A percentile compares a stretch with the other conserved stretches of the same genome.
Conservation (phyloP, 371 early-diverging fungal genomes). For the Neoconidiobolus thromboides region DNA sequence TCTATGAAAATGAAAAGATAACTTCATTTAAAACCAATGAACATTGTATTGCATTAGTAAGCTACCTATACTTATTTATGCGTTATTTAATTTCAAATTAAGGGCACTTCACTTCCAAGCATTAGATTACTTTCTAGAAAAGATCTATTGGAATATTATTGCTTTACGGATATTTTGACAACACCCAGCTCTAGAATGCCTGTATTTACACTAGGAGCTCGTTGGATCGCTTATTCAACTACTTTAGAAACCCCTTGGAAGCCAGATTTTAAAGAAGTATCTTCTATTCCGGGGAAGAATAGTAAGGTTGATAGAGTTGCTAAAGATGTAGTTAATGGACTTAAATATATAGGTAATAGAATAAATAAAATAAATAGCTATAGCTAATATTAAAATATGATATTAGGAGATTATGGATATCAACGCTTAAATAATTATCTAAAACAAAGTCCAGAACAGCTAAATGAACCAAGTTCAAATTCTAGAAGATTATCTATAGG, state of each 20-base stretch:
- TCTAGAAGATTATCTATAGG: not conserved
- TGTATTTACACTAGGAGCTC: constrained; percentile 34
- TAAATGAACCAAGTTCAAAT: not conserved
- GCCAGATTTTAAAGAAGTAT: constrained; percentile 7
- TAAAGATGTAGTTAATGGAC: constrained; percentile 49
- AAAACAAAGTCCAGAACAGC: not conserved
- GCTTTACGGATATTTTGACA: constrained; percentile 25
- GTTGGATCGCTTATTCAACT: constrained; percentile 42
- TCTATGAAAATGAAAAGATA: not conserved
- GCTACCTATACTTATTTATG: not conserved
- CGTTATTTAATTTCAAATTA: not conserved
- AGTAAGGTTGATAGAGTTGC: constrained; percentile 21
- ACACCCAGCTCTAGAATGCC: constrained; percentile 17
- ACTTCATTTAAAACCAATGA: not conserved
- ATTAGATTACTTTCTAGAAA: constrained; percentile 21
- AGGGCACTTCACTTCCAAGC: constrained; percentile 16
- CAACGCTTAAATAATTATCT: constrained; percentile 2
- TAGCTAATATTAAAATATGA: not conserved
- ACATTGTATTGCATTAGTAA: constrained; percentile 27
- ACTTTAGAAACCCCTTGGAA: constrained; percentile 15
- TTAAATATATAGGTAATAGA: constrained; percentile 33
- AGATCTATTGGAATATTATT: constrained; percentile 10
- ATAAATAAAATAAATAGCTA: not conserved
- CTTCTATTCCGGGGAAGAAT: not conserved
- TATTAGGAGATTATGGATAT: constrained; percentile 3